phyloP scores from a whole-genome alignment of 2,329 filamentous ascomycete genomes.

The Mycosphaerella sp. region DNA sequence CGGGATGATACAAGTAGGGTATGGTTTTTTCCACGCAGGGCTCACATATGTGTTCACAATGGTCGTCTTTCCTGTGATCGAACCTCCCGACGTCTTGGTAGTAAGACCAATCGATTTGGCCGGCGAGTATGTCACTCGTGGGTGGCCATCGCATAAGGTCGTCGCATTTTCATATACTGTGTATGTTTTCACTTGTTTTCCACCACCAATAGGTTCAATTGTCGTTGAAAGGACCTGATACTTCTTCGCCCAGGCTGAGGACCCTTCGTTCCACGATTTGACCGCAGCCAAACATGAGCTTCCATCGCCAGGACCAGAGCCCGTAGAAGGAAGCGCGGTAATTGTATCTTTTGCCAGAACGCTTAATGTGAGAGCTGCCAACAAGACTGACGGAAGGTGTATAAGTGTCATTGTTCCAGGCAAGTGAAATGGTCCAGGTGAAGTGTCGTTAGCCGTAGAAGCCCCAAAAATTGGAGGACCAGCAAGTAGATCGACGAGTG shows the following conservation, averaged over 20 bases:
- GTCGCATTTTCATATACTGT: slow-evolving; percentile 26
- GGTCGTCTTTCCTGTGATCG: slow-evolving; percentile 10
- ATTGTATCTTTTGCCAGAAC: not conserved
- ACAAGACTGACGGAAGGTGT: not conserved
- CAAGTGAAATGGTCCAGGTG: too few species aligned
- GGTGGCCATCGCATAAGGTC: slow-evolving; percentile 28
- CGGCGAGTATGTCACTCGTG: slow-evolving; percentile 25
- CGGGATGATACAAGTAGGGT: slow-evolving; percentile 22
- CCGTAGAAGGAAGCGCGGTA: not conserved
- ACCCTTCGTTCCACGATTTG: slow-evolving; percentile 2
- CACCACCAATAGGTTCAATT: slow-evolving; percentile 12
- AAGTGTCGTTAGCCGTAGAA: too few species aligned
- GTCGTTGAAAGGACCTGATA: slow-evolving; percentile 1
- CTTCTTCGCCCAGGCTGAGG: not conserved
- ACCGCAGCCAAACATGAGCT: slow-evolving; percentile 2
- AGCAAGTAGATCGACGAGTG: too few species aligned
- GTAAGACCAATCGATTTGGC: slow-evolving; percentile 17
- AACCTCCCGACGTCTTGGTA: slow-evolving; percentile 8
- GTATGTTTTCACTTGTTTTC: slow-evolving; percentile 11
- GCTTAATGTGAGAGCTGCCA: not conserved
- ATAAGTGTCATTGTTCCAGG: not conserved
- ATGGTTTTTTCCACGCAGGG: slow-evolving; percentile 13
- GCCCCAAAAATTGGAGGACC: too few species aligned
- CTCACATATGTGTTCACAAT: slow-evolving; percentile 9
- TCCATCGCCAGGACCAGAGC: slow-evolving; percentile 1